Evolutionary conservation across 148 eudicot genomes (phyloP).

Genomic region (Pouteria glomerata): DNA sequence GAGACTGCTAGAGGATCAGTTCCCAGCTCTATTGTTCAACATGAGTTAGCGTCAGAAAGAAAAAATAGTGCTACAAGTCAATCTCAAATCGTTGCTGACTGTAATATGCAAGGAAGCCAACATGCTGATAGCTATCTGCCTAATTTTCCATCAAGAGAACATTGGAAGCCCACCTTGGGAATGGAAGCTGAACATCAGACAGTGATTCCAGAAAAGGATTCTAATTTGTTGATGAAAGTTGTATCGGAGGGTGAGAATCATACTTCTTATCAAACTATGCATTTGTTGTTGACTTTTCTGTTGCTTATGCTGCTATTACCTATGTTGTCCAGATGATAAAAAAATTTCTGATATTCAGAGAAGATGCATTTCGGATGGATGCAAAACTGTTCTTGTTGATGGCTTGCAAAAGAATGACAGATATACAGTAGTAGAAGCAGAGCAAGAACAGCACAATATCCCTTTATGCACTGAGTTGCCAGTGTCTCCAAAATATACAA

Average conservation of each 20-base stretch:
- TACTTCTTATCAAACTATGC: background rate
- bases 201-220: slow-evolving; percentile 33
- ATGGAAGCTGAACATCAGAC: slow-evolving; percentile 33
- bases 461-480: slow-evolving; percentile 30
- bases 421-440: slow-evolving; percentile 29
- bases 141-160: slow-evolving; percentile 24
- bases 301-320: slow-evolving; percentile 13
- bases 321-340: slow-evolving; percentile 24
- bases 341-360: slow-evolving; percentile 22
- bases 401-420: slow-evolving; percentile 26
- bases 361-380: slow-evolving; percentile 29
- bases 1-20: slow-evolving; percentile 32
- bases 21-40: slow-evolving; percentile 27
- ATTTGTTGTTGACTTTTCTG: slow-evolving; percentile 9
- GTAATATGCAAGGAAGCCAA: slow-evolving; percentile 34
- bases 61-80: slow-evolving; percentile 38
- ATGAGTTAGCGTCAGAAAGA: slow-evolving; percentile 31
- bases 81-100: slow-evolving; percentile 30
- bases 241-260: slow-evolving; percentile 35
- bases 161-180: slow-evolving; percentile 46
- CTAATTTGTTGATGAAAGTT: slow-evolving; percentile 29
- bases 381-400: slow-evolving; percentile 25
- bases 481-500: slow-evolving; percentile 61
- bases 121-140: slow-evolving; percentile 37
- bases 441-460: slow-evolving; percentile 45